Evolutionary conservation across 148 eudicot genomes (phyloP).

Genomic region (Polygonum aviculare): DNA sequence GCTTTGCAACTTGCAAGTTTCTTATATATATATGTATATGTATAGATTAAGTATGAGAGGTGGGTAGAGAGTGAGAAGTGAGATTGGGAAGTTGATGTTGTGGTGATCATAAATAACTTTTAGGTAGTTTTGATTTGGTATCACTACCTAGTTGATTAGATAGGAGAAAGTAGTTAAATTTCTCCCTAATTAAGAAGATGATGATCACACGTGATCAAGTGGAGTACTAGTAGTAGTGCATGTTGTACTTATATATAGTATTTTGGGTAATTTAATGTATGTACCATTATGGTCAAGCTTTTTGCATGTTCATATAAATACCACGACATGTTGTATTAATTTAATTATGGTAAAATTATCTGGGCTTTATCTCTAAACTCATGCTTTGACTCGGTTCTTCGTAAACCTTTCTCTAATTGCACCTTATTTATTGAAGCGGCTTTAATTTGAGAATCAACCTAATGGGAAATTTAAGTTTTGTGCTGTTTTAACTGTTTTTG

Average conservation of each 20-base stretch:
- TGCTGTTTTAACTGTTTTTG: too few species aligned
- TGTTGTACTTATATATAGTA: background rate
- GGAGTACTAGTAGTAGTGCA: background rate
- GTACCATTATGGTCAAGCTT: background rate
- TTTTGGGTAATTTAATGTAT: background rate
- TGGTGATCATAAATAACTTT: background rate
- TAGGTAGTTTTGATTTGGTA: conserved; percentile 3
- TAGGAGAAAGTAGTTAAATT: background rate
- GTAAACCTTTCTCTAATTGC: too few species aligned
- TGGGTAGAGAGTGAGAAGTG: background rate
- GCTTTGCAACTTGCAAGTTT: background rate
- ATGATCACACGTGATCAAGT: background rate
- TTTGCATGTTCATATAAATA: background rate
- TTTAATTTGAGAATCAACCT: too few species aligned
- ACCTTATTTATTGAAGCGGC: too few species aligned
- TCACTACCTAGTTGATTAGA: background rate
- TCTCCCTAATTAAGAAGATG: background rate
- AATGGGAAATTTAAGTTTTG: too few species aligned
- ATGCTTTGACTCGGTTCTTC: too few species aligned
- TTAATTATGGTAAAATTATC: too few species aligned
- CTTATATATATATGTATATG: conserved; percentile 1
- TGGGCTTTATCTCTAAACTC: too few species aligned
- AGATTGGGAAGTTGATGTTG: background rate
- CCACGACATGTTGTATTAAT: too few species aligned
- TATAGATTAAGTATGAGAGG: background rate